Evolutionary conservation across 192 early-diverging fungal genomes (phyloP), one percentile per base, ranked within the genome.

Genomic region (Coemansia biformis): DNA sequence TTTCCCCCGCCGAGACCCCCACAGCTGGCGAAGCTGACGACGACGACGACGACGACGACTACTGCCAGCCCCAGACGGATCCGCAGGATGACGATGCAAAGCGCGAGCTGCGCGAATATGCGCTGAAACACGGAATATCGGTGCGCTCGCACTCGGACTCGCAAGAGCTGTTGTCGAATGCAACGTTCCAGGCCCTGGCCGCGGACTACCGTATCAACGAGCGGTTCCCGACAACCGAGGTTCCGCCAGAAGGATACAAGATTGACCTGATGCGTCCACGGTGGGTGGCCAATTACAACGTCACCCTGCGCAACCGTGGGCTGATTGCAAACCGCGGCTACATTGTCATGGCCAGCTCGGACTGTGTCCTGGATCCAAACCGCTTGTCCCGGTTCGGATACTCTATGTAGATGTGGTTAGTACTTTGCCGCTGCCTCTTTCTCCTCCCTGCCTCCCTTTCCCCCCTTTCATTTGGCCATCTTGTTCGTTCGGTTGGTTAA

Each of bases 281-380:
- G 11, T 75, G 72, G 72, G 65, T 68, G 1, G 65, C 54, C 28
- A 75, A 60, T 37, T 75, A 75, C 38, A 75, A 40, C 21, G 60
- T 75, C 11, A 32, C 56, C 21, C 55, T 63, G 30, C 53, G 48
- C 13, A 64, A 55, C 48, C 46, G 64, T 14, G 65, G 65, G 0
- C 49, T 75, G 40, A 54, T 75, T 1, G 65, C 63, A 5, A 67
- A 66, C 56, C 60, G 71, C 26, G 71, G 71, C 7, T 75, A 67
- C 50, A 75, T 75, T 36, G 64, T 56, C 33, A 75, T 75, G 71
- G 65, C 65, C 35, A 75, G 71, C 64, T 67, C 64, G 11, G 71
- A 75, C 65, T 59, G 55, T 14, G 64, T 66, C 0, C 43, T 63
- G 21, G 65, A 75, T 34, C 71, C 71, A 0, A 67, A 67, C 49